phyloP scores from a whole-genome alignment of 129 eudicot genomes.

The sunflower (Helianthus annuus) region HanXRQr2.0-SUNRISE NC_035443.2:10116525-10117024 shows the following conservation, averaged over 20 bases:
- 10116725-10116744: constrained; percentile 16
- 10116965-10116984: constrained; percentile 14
- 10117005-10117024: constrained; percentile 18
- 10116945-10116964: constrained; percentile 2
- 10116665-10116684: not conserved
- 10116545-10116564: constrained; percentile 47
- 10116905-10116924: constrained; percentile 13
- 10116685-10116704: not conserved
- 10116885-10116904: constrained; percentile 5
- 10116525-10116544: constrained; percentile 19
- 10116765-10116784: constrained; percentile 10
- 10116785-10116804: constrained; percentile 15
- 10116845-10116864: constrained; percentile 13
- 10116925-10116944: constrained; percentile 7
- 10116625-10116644: constrained; percentile 59
- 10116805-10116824: not conserved
- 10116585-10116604: constrained; percentile 67
- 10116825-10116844: not conserved
- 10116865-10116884: constrained; percentile 3
- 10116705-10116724: constrained; percentile 6
- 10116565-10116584: constrained; percentile 61
- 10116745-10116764: constrained; percentile 9
- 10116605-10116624: constrained; percentile 73
- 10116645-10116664: constrained; percentile 23
- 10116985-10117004: not conserved